Evolutionary conservation across 768 basidiomycete genomes (phyloP), one percentile per base, ranked within the genome.

Genomic region (Psilocybe sp.): DNA sequence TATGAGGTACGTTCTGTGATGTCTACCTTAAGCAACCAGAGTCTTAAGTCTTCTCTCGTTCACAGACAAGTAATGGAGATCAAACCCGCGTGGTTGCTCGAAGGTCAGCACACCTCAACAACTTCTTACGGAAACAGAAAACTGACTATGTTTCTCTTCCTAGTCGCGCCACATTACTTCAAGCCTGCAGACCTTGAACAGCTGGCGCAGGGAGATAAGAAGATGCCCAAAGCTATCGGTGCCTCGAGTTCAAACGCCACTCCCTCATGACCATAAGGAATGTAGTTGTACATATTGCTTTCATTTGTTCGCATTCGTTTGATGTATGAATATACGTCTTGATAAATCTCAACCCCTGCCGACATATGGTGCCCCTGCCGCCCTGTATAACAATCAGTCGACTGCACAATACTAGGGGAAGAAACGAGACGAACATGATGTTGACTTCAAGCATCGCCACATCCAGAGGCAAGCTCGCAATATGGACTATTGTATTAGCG

Each of bases 121-220:
- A 13, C 16, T 65, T 20, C 33, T 19, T 16, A 28, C 47, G 12
- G 9, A 31, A 35, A n/a, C 15, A 13, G 28, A 19, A 43, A 43
- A 43, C 44, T 49, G 23, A 43, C 48, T 52, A 16, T n/a, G n/a
- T 41, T 39, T 38, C 50, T 49, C 20, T 50, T 49, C 39, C 14
- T 36, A 93, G 93, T 98, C 16, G 96, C 96, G 2, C 95, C 96
- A 0, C 96, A 98, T 64, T 98, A 93, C 65, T 98, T 96, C 81
- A 96, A 92, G 64, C 76, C 78, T 6, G 85, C 89, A 1, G 89
- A 92, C 60, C 67, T 91, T 40, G 89, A 92, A 58, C 86, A 91
- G 60, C 65, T 92, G 35, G 80, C 87, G 0, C 79, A 79, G 13
- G 87, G 90, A 14, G 89, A 92, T 52, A 92, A 88, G 70, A 97